Evolutionary conservation across 78 protist species (phyloP).

Genomic region (Dictyostelium capitatum): DNA sequence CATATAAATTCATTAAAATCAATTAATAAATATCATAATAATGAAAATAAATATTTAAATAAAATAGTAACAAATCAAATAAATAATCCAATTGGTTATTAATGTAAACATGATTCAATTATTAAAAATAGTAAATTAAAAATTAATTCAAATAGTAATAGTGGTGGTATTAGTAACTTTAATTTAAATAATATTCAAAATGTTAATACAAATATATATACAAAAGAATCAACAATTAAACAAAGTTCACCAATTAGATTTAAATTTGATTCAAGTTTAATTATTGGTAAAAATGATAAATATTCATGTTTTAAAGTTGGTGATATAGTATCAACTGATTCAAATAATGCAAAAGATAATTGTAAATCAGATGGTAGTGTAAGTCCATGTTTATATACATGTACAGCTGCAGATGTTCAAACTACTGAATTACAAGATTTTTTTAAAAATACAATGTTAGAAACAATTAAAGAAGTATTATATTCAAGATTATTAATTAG

Average conservation of each 20-base stretch:
- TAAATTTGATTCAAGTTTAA: background rate
- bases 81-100: background rate
- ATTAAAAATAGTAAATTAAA: background rate
- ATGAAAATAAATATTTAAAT: background rate
- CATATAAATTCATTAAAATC: background rate
- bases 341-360: background rate
- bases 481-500: background rate
- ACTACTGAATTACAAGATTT: background rate
- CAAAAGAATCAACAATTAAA: too few species aligned
- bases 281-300: background rate
- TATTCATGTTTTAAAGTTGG: background rate
- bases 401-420: background rate
- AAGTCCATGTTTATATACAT: background rate
- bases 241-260: background rate
- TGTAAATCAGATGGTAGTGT: background rate
- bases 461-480: background rate
- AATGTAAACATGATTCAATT: conserved; percentile 4
- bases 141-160: too few species aligned
- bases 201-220: background rate
- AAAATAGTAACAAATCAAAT: background rate
- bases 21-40: background rate
- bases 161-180: background rate
- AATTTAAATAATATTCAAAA: background rate
- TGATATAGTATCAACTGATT: background rate
- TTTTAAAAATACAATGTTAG: background rate